phyloP scores from a whole-genome alignment of 2,329 filamentous ascomycete species.

The Fusarium ramigenum region DNA sequence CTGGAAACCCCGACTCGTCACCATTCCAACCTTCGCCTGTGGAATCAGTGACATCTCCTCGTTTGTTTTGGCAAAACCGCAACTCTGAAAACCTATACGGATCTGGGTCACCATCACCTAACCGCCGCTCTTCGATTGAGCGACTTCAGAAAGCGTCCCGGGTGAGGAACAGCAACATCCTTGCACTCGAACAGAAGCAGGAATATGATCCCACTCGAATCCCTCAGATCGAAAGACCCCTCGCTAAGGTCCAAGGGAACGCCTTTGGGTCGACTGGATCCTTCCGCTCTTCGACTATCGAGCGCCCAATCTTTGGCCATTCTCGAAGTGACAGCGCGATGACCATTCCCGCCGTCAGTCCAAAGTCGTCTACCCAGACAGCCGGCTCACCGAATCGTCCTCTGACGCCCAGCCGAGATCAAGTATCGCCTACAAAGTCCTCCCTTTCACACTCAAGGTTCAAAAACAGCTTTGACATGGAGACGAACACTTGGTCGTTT shows the following conservation, averaged over 20 bases:
- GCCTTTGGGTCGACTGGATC: conserved; percentile 69
- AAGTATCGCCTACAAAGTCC: conserved; percentile 86
- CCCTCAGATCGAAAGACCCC: conserved; percentile 81
- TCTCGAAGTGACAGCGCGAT: conserved; percentile 63
- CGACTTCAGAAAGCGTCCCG: conserved; percentile 93
- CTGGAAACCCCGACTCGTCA: conserved; percentile 77
- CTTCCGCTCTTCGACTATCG: conserved; percentile 59
- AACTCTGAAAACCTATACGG: conserved; percentile 77
- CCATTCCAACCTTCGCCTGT: conserved; percentile 87
- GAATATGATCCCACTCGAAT: conserved; percentile 88
- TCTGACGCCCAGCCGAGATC: conserved; percentile 72
- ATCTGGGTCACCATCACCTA: conserved; percentile 72
- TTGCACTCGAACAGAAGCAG: conserved; percentile 89
- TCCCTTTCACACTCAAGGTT: conserved; percentile 77
- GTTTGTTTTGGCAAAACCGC: conserved; percentile 89
- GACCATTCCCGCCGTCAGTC: conserved; percentile 66
- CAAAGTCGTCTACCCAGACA: conserved; percentile 56
- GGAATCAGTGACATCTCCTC: conserved; percentile 75
- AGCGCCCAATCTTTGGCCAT: conserved; percentile 55
- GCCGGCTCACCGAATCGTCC: conserved; percentile 43
- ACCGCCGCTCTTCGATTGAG: conserved; percentile 90
- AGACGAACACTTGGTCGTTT: conserved; percentile 74
- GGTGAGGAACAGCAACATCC: conserved; percentile 98
- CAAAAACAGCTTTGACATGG: conserved; percentile 75
- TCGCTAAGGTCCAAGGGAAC: conserved; percentile 80